Evolutionary conservation across 1,284 basidiomycete genomes (phyloP).

Genomic region (Papiliotrema flavescens): DNA sequence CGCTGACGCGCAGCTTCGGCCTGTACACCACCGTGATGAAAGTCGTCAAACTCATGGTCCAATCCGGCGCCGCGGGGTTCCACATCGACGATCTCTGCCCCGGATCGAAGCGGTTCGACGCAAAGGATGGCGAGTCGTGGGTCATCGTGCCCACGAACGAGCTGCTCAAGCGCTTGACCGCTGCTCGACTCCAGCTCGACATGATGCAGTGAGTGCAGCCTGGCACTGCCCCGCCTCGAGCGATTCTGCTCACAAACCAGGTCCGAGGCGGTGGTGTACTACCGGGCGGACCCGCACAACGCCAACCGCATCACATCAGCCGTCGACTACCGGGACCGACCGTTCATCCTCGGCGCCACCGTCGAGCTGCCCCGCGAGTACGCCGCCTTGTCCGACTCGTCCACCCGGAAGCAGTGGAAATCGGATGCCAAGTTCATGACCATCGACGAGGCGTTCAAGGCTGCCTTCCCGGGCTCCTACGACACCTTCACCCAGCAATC

Average conservation of each 20-base stretch:
- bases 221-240: background rate
- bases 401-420: constrained; percentile 56
- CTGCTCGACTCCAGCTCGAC: constrained; percentile 15
- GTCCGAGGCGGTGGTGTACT: constrained; percentile 80
- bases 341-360: constrained; percentile 71
- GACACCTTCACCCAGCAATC: constrained; percentile 61
- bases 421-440: constrained; percentile 23
- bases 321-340: constrained; percentile 68
- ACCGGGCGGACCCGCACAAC: constrained; percentile 86
- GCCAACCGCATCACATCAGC: constrained; percentile 79
- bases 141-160: constrained; percentile 14
- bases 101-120: constrained; percentile 14
- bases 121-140: constrained; percentile 9
- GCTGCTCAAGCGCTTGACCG: constrained; percentile 4
- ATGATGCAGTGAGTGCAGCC: constrained; percentile 14
- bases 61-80: constrained; percentile 14
- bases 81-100: constrained; percentile 18
- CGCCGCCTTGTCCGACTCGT: constrained; percentile 60
- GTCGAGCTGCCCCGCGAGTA: constrained; percentile 30
- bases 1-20: constrained; percentile 37
- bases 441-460: constrained; percentile 53
- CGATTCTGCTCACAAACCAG: background rate
- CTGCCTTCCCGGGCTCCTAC: constrained; percentile 60
- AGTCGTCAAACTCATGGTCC: constrained; percentile 36
- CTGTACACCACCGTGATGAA: constrained; percentile 54